Percentiles rank a stretch among this genome's conserved stretches.
Conservation (phyloP, 345 rosid genomes). For the Aegle marmelos region DNA sequence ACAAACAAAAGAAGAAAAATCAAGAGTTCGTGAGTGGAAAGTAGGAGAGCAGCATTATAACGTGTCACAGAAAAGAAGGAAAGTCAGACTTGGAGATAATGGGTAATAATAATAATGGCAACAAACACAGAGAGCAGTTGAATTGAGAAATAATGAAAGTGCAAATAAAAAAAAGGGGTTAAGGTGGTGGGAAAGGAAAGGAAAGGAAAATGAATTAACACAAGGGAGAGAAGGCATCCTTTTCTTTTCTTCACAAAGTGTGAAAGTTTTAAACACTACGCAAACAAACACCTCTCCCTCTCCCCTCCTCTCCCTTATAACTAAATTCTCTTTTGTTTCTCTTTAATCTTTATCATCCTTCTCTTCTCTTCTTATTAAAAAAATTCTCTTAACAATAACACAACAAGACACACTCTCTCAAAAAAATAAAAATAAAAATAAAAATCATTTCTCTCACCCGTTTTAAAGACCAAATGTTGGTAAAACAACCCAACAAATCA, state of each 20-base stretch:
- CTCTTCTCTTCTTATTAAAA: not conserved
- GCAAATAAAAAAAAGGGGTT: not conserved
- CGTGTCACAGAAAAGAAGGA: not conserved
- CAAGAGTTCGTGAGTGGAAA: not conserved
- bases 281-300: conserved; percentile 27
- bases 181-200: not conserved
- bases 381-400: conserved; percentile 17
- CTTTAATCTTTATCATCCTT: conserved; percentile 6
- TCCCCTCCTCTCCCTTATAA: not conserved
- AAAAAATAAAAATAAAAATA: not conserved
- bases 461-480: conserved; percentile 40
- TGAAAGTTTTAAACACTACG: conserved; percentile 43
- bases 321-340: not conserved
- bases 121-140: not conserved
- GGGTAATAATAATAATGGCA: not conserved
- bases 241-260: conserved; percentile 40
- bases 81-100: not conserved
- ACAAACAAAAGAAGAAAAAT: not conserved
- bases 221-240: conserved; percentile 34
- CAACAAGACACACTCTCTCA: conserved; percentile 12
- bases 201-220: conserved; percentile 12
- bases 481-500: conserved; percentile 39
- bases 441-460: not conserved
- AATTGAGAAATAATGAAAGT: conserved; percentile 6
- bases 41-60: not conserved